Percentiles rank a stretch among this genome's conserved stretches.
phyloP scores from a whole-genome alignment of 2,329 filamentous ascomycete species.

The Epichloe sylvatica region DNA sequence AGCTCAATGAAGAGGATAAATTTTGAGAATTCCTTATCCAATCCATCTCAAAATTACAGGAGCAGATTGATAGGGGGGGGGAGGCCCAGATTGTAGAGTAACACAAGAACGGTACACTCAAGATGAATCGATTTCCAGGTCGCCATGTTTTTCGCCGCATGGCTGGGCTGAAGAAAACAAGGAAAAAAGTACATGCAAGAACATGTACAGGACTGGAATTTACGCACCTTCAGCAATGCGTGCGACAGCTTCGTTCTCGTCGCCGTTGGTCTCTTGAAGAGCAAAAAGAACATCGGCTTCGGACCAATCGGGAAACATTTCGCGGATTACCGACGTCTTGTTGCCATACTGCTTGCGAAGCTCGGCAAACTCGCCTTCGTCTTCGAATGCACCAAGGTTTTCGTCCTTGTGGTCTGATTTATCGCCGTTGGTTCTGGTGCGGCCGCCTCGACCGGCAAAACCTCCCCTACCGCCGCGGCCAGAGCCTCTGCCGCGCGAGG shows the following conservation, averaged over 20 bases:
- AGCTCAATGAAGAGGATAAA: constrained; percentile 3
- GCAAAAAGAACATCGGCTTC: constrained; percentile 90
- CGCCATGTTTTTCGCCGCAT: neutral
- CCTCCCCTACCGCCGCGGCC: constrained; percentile 73
- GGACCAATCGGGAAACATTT: constrained; percentile 92
- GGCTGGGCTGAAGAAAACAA: constrained; percentile 1
- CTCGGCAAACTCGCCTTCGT: constrained; percentile 81
- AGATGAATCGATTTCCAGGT: neutral
- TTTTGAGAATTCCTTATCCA: no score
- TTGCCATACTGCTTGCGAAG: constrained; percentile 79
- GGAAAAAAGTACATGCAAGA: neutral
- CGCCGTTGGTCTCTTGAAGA: constrained; percentile 73
- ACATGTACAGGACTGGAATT: constrained; percentile 11
- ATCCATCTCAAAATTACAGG: no score
- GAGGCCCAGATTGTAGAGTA: no score
- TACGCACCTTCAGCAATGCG: constrained; percentile 62
- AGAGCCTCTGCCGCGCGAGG: constrained; percentile 80
- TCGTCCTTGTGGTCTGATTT: constrained; percentile 42
- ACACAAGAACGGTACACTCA: neutral
- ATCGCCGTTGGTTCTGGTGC: constrained; percentile 58
- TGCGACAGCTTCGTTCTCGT: constrained; percentile 60
- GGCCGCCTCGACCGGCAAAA: constrained; percentile 58
- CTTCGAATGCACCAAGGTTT: constrained; percentile 47
- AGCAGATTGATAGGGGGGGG: no score
- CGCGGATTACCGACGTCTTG: constrained; percentile 70